A percentile compares a stretch with the other conserved stretches of the same genome.
Conservation (phyloP, 2,329 filamentous ascomycete species). For the Chalaropsis thielavioides region DNA sequence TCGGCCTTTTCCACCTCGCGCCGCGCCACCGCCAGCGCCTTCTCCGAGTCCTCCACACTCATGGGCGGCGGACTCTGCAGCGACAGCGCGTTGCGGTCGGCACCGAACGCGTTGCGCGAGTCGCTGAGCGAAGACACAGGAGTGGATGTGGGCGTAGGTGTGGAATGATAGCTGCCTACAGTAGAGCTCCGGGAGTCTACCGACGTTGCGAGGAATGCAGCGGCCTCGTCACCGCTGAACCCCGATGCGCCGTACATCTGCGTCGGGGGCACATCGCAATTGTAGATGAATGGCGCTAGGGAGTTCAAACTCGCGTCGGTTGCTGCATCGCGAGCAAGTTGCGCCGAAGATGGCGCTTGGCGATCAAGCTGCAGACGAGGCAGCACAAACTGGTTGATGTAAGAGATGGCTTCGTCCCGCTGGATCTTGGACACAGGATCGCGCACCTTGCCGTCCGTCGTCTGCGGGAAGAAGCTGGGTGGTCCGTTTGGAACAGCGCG, state of each 20-base stretch:
- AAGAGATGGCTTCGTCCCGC: conserved; percentile 50
- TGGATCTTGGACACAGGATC: conserved; percentile 52
- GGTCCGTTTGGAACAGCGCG: conserved; percentile 50
- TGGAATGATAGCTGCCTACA: neutral
- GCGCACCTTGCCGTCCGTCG: conserved; percentile 32
- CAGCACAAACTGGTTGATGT: conserved; percentile 55
- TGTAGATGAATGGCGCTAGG: conserved; percentile 31
- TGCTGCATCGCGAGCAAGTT: neutral
- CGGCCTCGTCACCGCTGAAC: conserved; percentile 3
- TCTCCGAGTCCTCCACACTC: conserved; percentile 49
- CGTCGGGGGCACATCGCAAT: neutral
- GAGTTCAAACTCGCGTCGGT: conserved; percentile 38
- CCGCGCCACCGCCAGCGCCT: conserved; percentile 35
- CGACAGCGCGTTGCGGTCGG: conserved; percentile 19
- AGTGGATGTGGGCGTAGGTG: neutral
- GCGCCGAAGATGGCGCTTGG: neutral
- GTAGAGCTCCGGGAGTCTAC: conserved; percentile 20
- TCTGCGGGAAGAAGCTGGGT: conserved; percentile 45
- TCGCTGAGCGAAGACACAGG: conserved; percentile 4
- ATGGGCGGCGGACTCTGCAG: conserved; percentile 36
- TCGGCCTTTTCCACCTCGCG: conserved; percentile 49
- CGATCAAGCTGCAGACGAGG: conserved; percentile 27
- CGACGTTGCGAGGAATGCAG: conserved; percentile 20
- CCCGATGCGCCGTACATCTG: conserved; percentile 1
- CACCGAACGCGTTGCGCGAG: conserved; percentile 5